Percentiles rank a stretch among this genome's conserved stretches.
These are phyloP conservation scores for Saccharum hybrid DNA, from an alignment of 202 grass and related monocot species.

Conservation along the genomic window DNA sequence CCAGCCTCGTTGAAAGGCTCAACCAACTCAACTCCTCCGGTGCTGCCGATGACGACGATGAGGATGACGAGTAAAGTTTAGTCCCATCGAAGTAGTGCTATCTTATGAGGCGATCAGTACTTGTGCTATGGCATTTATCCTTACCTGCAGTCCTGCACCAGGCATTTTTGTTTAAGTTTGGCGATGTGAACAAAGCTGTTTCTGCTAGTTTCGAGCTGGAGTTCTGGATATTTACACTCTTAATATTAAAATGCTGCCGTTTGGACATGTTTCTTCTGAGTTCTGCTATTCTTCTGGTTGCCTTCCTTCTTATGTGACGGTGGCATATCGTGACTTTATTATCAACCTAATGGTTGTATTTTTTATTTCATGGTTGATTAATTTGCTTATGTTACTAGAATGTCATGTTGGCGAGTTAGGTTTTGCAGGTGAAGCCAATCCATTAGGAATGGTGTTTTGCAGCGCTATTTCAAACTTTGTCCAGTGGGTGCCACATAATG, in stretches of 20 bases:
- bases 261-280: background rate
- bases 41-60: conserved; percentile 50
- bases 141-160: conserved; percentile 34
- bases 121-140: background rate
- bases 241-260: background rate
- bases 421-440: no score
- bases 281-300: no score
- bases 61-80: conserved; percentile 66
- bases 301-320: no score
- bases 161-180: conserved; percentile 48
- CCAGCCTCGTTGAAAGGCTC: conserved; percentile 61
- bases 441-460: no score
- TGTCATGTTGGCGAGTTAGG: no score
- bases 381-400: no score
- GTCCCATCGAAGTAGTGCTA: conserved; percentile 18
- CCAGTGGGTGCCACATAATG: no score
- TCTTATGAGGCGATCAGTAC: conserved; percentile 15
- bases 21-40: conserved; percentile 61
- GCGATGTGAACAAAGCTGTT: background rate
- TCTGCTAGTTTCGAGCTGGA: conserved; percentile 23
- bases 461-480: no score
- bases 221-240: conserved; percentile 7
- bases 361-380: no score
- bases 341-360: no score
- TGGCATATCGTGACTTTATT: no score